Evolutionary conservation across 2,329 filamentous ascomycete species (phyloP).

Genomic region (Pyrenophora tritici-repentis): DNA sequence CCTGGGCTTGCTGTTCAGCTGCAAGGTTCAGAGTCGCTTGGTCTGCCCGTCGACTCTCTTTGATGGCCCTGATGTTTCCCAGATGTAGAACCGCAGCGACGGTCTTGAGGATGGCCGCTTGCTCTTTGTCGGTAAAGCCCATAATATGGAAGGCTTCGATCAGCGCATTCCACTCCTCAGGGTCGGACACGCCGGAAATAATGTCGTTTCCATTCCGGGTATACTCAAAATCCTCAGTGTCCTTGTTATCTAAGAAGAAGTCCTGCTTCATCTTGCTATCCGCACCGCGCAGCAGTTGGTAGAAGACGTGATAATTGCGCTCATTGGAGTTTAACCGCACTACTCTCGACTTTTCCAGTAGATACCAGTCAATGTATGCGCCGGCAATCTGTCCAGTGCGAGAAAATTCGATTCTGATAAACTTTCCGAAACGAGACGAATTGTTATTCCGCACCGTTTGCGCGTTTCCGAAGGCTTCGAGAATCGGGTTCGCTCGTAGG

Average conservation of each 20-base stretch:
- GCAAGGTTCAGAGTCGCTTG: constrained; percentile 83
- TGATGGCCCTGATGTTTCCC: constrained; percentile 86
- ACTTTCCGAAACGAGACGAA: constrained; percentile 97
- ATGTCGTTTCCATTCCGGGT: constrained; percentile 89
- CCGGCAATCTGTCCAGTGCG: constrained; percentile 87
- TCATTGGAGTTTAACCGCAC: constrained; percentile 86
- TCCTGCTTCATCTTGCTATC: constrained; percentile 73
- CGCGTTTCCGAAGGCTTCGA: constrained; percentile 97
- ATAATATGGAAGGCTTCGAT: constrained; percentile 94
- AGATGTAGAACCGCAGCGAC: constrained; percentile 91
- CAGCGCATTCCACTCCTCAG: constrained; percentile 84
- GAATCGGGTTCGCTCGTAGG: constrained; percentile 90
- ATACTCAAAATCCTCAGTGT: constrained; percentile 87
- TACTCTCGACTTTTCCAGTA: constrained; percentile 96
- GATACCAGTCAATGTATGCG: constrained; percentile 97
- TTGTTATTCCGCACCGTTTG: constrained; percentile 99
- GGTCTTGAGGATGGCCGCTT: constrained; percentile 80
- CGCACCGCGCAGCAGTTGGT: constrained; percentile 88
- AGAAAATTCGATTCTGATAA: constrained; percentile 95
- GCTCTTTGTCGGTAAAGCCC: constrained; percentile 87
- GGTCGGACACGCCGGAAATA: constrained; percentile 87
- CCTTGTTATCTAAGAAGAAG: constrained; percentile 74
- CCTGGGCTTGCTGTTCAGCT: constrained; percentile 73
- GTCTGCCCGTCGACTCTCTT: constrained; percentile 88
- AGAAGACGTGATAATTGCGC: constrained; percentile 97